phyloP scores from a whole-genome alignment of 345 rosid genomes.

The Orychophragmus violaceus region DNA sequence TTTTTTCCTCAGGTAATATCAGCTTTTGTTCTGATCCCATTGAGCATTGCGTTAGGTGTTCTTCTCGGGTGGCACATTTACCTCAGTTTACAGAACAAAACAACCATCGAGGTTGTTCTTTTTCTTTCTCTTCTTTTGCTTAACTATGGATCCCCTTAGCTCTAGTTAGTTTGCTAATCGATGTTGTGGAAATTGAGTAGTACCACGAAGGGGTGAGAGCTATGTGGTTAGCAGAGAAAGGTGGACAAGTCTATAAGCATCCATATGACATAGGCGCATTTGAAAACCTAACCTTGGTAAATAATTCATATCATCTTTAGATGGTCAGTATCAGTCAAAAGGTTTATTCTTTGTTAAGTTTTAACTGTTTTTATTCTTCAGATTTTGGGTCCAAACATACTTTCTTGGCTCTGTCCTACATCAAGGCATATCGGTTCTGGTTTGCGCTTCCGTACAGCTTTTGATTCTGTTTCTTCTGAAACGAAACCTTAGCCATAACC shows the following conservation, averaged over 20 bases:
- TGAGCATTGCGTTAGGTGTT: slow-evolving; percentile 55
- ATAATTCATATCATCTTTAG: slow-evolving; percentile 7
- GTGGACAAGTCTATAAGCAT: slow-evolving; percentile 73
- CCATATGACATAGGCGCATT: slow-evolving; percentile 74
- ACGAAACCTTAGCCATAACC: slow-evolving; percentile 21
- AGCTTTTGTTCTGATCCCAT: slow-evolving; percentile 58
- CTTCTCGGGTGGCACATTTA: slow-evolving; percentile 88
- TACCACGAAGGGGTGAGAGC: slow-evolving; percentile 95
- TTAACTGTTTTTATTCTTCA: slow-evolving; percentile 26
- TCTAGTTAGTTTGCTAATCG: background rate
- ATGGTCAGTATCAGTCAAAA: background rate
- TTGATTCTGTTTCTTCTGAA: slow-evolving; percentile 34
- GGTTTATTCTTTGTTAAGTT: background rate
- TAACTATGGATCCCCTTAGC: background rate
- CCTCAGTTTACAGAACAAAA: slow-evolving; percentile 78
- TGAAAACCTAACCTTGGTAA: slow-evolving; percentile 65
- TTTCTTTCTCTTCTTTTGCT: slow-evolving; percentile 1
- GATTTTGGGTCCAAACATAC: slow-evolving; percentile 75
- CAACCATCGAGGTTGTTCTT: slow-evolving; percentile 72
- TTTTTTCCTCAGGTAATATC: slow-evolving; percentile 58
- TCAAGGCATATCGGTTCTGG: slow-evolving; percentile 67
- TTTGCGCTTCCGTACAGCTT: slow-evolving; percentile 63
- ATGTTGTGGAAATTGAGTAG: slow-evolving; percentile 34
- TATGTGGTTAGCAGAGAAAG: slow-evolving; percentile 92
- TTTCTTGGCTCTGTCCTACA: slow-evolving; percentile 72